These are phyloP conservation scores for Colletotrichum sp. DNA, from an alignment of 2,329 filamentous ascomycete genomes.

Conservation along the genomic window DNA sequence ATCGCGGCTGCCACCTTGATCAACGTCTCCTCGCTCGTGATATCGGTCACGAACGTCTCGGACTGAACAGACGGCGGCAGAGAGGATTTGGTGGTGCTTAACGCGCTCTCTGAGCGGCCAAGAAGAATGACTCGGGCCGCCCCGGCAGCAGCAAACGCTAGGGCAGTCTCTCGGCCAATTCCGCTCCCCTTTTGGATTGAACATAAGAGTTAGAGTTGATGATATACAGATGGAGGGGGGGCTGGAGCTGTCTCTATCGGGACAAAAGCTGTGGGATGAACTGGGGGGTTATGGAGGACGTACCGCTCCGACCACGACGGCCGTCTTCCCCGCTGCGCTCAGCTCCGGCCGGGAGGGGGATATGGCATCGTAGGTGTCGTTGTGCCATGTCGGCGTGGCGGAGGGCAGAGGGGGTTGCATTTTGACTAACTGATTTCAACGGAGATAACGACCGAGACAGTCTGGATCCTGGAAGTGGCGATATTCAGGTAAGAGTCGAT, in stretches of 20 bases:
- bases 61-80: constrained; percentile 18
- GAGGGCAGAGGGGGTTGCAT: constrained; percentile 23
- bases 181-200: constrained; percentile 37
- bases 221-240: not conserved
- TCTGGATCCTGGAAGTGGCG: not conserved
- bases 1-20: constrained; percentile 4
- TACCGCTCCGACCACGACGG: constrained; percentile 69
- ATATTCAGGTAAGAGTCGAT: not conserved
- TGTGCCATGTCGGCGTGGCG: constrained; percentile 29
- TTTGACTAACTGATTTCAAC: not conserved
- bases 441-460: not conserved
- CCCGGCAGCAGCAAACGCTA: constrained; percentile 54
- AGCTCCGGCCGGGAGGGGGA: constrained; percentile 39
- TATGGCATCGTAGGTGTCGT: constrained; percentile 42
- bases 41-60: not conserved
- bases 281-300: constrained; percentile 33
- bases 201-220: not conserved
- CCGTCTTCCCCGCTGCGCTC: constrained; percentile 49
- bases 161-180: constrained; percentile 70
- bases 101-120: constrained; percentile 36
- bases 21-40: constrained; percentile 3
- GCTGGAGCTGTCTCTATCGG: not conserved
- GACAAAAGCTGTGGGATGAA: not conserved
- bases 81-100: constrained; percentile 27
- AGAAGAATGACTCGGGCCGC: constrained; percentile 43